These are phyloP conservation scores for Penicillium sp. DNA, from an alignment of 2,329 filamentous ascomycete species.

Conservation along the genomic window DNA sequence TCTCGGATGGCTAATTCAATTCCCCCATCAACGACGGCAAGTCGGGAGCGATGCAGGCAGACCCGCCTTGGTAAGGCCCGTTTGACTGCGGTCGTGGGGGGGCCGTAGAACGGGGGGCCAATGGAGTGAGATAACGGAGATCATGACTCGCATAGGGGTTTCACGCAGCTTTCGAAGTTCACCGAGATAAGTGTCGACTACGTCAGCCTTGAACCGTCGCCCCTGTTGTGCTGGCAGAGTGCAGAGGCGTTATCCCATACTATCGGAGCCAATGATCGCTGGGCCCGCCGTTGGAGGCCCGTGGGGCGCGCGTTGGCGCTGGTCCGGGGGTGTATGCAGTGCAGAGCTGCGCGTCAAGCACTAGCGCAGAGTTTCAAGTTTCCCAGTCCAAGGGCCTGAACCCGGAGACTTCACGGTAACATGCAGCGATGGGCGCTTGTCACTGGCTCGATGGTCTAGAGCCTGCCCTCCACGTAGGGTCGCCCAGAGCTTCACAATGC, in stretches of 20 bases:
- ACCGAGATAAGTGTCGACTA: not conserved
- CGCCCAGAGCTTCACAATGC: slow-evolving; percentile 2
- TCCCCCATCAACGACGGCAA: not conserved
- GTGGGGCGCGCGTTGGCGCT: not conserved
- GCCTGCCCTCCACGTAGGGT: slow-evolving; percentile 1
- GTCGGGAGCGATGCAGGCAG: not conserved
- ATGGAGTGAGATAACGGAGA: slow-evolving; percentile 9
- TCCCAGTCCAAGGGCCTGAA: not conserved
- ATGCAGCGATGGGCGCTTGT: slow-evolving; percentile 15
- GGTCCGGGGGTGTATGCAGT: not conserved
- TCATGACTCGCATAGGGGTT: not conserved
- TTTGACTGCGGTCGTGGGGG: slow-evolving; percentile 2
- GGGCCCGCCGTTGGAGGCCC: not conserved
- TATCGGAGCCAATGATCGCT: not conserved
- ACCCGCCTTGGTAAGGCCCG: not conserved
- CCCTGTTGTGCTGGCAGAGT: not conserved
- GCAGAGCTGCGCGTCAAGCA: not conserved
- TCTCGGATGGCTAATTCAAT: not conserved
- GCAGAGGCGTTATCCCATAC: not conserved
- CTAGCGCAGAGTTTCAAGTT: not conserved
- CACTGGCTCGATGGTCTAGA: slow-evolving; percentile 7
- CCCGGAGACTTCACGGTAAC: slow-evolving; percentile 9
- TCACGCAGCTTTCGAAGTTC: not conserved
- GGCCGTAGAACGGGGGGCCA: not conserved
- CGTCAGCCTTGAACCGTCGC: not conserved